Evolutionary conservation across 2,329 filamentous ascomycete genomes (phyloP).

Genomic region (Colletotrichum spinosum): DNA sequence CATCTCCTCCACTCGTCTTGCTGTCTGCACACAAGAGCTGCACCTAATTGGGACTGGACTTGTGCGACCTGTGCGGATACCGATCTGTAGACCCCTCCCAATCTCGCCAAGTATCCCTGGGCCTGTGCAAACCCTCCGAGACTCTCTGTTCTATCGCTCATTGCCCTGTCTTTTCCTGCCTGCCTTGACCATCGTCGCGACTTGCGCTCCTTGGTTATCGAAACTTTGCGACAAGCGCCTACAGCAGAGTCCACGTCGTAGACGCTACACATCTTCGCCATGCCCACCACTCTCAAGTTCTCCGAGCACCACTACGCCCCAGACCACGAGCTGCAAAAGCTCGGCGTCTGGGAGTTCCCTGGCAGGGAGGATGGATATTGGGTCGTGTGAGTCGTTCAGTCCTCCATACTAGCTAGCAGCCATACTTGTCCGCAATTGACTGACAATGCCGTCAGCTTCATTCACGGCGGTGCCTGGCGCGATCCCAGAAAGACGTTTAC

Average conservation of each 20-base stretch:
- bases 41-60: too few relatives aligned
- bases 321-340: constrained; percentile 55
- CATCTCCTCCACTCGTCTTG: too few relatives aligned
- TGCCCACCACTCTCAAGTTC: constrained; percentile 43
- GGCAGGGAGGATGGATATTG: constrained; percentile 44
- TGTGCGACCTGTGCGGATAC: too few relatives aligned
- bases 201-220: not conserved
- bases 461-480: constrained; percentile 74
- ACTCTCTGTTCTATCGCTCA: not conserved
- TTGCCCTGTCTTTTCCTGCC: not conserved
- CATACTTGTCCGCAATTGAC: not conserved
- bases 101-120: not conserved
- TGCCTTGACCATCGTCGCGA: not conserved
- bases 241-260: not conserved
- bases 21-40: too few relatives aligned
- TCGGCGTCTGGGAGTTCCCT: constrained; percentile 57
- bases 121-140: not conserved
- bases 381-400: constrained; percentile 48
- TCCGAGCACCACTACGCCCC: constrained; percentile 51
- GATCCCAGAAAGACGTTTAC: constrained; percentile 63
- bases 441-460: constrained; percentile 51
- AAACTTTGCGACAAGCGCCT: constrained; percentile 4
- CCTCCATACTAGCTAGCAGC: not conserved
- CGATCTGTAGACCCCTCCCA: too few relatives aligned
- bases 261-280: not conserved